Conservation (phyloP, 2,329 filamentous ascomycete species). For the Coniochaeta sp. region DNA sequence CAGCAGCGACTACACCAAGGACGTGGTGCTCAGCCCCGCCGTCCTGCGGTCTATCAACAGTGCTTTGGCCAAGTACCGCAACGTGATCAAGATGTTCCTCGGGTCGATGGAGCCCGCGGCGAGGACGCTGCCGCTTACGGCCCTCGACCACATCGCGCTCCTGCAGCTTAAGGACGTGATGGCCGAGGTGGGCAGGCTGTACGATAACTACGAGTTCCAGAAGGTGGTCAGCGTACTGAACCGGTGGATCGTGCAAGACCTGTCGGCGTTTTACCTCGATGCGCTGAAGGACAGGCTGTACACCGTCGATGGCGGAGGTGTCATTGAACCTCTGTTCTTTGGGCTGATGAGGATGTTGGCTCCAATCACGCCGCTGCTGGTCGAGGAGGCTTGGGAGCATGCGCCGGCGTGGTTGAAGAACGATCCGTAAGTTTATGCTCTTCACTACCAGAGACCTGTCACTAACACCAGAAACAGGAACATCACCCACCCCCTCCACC, state of each 20-base stretch:
- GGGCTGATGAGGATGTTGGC: conserved; percentile 72
- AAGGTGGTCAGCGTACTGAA: conserved; percentile 68
- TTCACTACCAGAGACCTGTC: conserved; percentile 23
- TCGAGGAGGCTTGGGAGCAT: conserved; percentile 84
- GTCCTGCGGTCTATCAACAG: conserved; percentile 72
- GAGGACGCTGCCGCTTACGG: conserved; percentile 43
- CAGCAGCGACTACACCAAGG: conserved; percentile 83
- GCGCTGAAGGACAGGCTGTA: conserved; percentile 88
- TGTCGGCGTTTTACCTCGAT: conserved; percentile 93
- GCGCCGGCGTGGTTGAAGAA: conserved; percentile 57
- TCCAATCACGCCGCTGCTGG: conserved; percentile 73
- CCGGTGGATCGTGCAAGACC: conserved; percentile 71
- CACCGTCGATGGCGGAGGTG: conserved; percentile 64
- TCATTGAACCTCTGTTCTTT: conserved; percentile 59
- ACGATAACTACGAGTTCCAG: conserved; percentile 73
- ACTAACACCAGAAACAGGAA: conserved; percentile 12
- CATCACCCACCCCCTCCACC: conserved; percentile 33
- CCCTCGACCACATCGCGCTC: conserved; percentile 68
- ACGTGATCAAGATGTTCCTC: conserved; percentile 84
- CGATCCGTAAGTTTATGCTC: conserved; percentile 28
- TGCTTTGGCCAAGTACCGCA: conserved; percentile 77
- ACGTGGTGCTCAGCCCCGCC: conserved; percentile 73
- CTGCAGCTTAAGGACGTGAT: conserved; percentile 64
- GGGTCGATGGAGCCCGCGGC: conserved; percentile 60
- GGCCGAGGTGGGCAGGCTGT: conserved; percentile 56